phyloP scores from a whole-genome alignment of 805 yeast species.

The Myxozyma vanderwaltii region DNA sequence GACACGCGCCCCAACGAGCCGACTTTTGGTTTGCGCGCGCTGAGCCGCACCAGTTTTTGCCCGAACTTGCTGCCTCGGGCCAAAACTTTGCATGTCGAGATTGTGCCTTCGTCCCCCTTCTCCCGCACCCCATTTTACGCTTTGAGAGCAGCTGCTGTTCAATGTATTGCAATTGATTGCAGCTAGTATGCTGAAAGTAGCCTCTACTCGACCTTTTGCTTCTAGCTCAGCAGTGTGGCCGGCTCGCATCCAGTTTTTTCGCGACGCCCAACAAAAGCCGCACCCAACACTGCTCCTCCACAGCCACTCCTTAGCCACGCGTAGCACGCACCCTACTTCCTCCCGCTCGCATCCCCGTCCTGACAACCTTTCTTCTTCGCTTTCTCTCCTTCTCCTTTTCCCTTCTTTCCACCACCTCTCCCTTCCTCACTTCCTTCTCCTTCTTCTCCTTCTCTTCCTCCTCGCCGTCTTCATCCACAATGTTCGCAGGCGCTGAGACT shows the following conservation, averaged over 20 bases:
- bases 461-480: constrained; percentile 8
- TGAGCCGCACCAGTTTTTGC: not conserved
- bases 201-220: too few relatives aligned
- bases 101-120: too few relatives aligned
- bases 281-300: constrained; percentile 20
- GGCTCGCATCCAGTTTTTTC: too few relatives aligned
- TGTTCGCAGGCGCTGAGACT: constrained; percentile 40
- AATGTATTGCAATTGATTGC: too few relatives aligned
- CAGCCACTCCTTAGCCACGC: not conserved
- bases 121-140: too few relatives aligned
- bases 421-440: not conserved
- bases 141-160: too few relatives aligned
- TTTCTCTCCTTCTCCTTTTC: not conserved
- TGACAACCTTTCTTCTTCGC: not conserved
- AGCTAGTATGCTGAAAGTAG: too few relatives aligned
- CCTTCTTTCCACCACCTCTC: constrained; percentile 1
- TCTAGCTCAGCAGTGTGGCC: too few relatives aligned
- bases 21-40: not conserved
- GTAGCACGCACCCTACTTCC: not conserved
- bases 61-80: not conserved
- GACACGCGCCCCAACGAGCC: constrained; percentile 9
- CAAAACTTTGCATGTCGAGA: too few relatives aligned
- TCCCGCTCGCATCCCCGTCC: not conserved
- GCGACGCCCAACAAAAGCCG: constrained; percentile 4
- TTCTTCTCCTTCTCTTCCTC: constrained; percentile 1